phyloP scores from a whole-genome alignment of 129 eudicot genomes.

The Deinandra increscens region DNA sequence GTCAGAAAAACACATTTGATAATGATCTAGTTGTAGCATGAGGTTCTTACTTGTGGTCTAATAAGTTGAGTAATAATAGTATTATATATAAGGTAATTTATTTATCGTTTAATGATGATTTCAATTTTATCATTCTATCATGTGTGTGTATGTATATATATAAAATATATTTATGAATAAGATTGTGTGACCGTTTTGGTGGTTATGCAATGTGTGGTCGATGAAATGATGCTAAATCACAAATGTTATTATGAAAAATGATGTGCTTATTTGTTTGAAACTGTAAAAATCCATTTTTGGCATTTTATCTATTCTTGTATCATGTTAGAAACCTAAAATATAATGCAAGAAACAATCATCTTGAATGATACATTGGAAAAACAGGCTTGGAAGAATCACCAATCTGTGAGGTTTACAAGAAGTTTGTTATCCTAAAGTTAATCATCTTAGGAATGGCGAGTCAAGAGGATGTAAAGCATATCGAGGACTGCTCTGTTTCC shows the following conservation, averaged over 20 bases:
- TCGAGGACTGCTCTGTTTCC: conserved; percentile 93
- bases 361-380: background rate
- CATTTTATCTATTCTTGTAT: background rate
- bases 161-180: background rate
- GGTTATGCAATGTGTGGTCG: background rate
- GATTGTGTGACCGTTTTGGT: background rate
- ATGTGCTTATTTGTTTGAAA: background rate
- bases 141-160: background rate
- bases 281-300: background rate
- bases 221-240: background rate
- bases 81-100: background rate
- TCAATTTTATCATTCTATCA: background rate
- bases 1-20: too few species aligned
- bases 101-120: background rate
- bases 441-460: conserved; percentile 49
- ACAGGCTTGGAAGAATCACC: conserved; percentile 26
- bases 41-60: too few species aligned
- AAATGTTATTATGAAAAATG: background rate
- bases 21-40: too few species aligned
- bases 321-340: background rate
- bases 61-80: background rate
- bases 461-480: conserved; percentile 61
- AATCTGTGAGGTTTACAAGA: conserved; percentile 9
- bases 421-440: background rate
- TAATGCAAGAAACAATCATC: background rate